phyloP scores from a whole-genome alignment of 345 rosid species.

The Hypericum perforatum region DNA sequence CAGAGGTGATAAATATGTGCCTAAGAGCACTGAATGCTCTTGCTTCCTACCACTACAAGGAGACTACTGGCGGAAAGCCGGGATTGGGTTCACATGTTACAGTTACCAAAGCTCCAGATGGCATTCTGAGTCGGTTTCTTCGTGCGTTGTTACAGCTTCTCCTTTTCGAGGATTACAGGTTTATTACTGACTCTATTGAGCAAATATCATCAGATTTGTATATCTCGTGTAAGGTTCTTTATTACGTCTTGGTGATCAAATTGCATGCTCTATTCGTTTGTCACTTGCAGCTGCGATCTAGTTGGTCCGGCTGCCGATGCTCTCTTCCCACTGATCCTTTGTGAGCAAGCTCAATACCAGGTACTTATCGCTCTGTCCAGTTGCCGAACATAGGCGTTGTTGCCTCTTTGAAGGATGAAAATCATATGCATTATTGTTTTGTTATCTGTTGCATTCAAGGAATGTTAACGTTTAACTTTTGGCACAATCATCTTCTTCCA shows the following conservation, averaged over 20 bases:
- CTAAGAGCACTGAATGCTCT: constrained; percentile 79
- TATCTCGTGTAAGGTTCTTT: too few species aligned
- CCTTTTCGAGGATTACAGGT: constrained; percentile 96
- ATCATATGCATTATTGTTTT: neutral
- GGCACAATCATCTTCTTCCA: constrained; percentile 14
- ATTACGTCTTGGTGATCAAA: too few species aligned
- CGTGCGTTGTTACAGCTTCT: constrained; percentile 64
- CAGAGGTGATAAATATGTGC: constrained; percentile 82
- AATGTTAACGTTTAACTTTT: neutral
- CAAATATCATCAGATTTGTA: too few species aligned
- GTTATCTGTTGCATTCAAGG: neutral
- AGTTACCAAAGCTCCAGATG: constrained; percentile 40
- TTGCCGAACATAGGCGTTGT: neutral
- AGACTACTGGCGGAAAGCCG: constrained; percentile 40
- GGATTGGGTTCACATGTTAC: constrained; percentile 70
- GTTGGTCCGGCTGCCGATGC: constrained; percentile 95
- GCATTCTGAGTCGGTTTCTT: constrained; percentile 68
- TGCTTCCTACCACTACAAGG: constrained; percentile 85
- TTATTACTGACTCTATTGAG: too few species aligned
- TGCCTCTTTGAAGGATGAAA: neutral
- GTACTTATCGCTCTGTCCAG: constrained; percentile 21
- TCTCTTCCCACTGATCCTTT: constrained; percentile 83
- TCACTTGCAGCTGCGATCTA: constrained; percentile 60
- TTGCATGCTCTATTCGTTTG: neutral
- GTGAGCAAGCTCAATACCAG: constrained; percentile 87